Percentiles rank a stretch among this genome's conserved stretches.
phyloP scores from a whole-genome alignment of 371 early-diverging fungal species.

The Mucor plumbeus region DNA sequence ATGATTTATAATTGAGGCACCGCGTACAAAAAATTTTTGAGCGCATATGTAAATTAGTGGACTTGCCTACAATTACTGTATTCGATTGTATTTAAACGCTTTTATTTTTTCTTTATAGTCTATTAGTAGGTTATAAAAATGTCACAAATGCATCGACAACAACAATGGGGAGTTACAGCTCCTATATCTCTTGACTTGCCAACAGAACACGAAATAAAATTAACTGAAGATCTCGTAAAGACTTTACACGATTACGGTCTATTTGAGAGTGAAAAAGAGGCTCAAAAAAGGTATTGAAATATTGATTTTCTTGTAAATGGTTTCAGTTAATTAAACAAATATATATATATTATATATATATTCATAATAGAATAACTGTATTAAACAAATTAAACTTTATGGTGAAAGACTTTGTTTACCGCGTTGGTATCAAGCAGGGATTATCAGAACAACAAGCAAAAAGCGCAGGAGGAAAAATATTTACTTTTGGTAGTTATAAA shows the following conservation, averaged over 20 bases:
- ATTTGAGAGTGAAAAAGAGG: slow-evolving; percentile 80
- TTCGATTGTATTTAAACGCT: slow-evolving; percentile 4
- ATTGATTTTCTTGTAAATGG: background rate
- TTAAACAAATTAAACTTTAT: slow-evolving; percentile 84
- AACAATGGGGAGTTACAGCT: slow-evolving; percentile 64
- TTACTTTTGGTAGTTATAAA: slow-evolving; percentile 98
- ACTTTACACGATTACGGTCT: slow-evolving; percentile 71
- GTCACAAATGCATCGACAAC: slow-evolving; percentile 14
- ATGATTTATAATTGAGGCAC: background rate
- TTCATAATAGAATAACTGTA: slow-evolving; percentile 83
- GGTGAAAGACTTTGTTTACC: slow-evolving; percentile 91
- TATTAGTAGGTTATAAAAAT: slow-evolving; percentile 1
- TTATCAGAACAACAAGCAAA: slow-evolving; percentile 81
- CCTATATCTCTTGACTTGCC: slow-evolving; percentile 60
- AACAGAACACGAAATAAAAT: slow-evolving; percentile 62
- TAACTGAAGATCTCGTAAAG: slow-evolving; percentile 66
- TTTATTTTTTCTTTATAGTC: slow-evolving; percentile 5
- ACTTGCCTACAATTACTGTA: background rate
- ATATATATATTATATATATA: too few relatives aligned
- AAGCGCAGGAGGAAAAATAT: slow-evolving; percentile 94
- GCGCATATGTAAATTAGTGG: background rate
- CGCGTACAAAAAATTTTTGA: slow-evolving; percentile 1
- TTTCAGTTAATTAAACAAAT: background rate
- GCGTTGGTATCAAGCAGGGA: slow-evolving; percentile 65
- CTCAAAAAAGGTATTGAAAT: slow-evolving; percentile 40